Evolutionary conservation across 768 basidiomycete species (phyloP), one percentile per base, ranked within the genome.

Genomic region (Hygrocybe punicea): DNA sequence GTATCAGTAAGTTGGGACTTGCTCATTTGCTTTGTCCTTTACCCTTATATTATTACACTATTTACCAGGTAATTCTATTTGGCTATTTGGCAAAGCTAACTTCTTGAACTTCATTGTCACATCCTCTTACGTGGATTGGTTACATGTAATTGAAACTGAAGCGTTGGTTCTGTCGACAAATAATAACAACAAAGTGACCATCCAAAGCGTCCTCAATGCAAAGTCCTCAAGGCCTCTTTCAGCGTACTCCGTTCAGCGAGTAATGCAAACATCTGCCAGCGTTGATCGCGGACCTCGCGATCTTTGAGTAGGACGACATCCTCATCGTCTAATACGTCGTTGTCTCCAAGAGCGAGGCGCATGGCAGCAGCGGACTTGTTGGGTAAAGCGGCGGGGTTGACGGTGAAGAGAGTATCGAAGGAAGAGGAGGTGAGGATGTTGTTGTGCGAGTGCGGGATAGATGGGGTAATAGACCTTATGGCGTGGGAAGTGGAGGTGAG

Each of bases 191-290:
- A 19, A 19, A 42, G 40, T 16, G 36, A n/a, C 36, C 48, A n/a
- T 50, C n/a, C n/a, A 7, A n/a, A 10, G 3, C n/a, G n/a, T n/a
- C n/a, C n/a, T 56, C 55, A 56, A n/a, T 46, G 19, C 33, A 56
- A 19, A n/a, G 34, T 51, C 62, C 78, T 74, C 49, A 81, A 67
- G 19, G 76, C 79, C 51, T 87, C 86, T 62, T 82, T 82, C 34
- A 91, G 81, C 6, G 86, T 81, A 66, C 89, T 91, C 57, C 89
- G 72, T 65, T 92, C 85, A 8, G 79, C 82, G 13, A 91, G 76
- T 23, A 92, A 71, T 49, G 89, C 88, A 62, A 91, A 78, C 34
- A 90, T 80, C 66, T 91, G 89, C 87, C 87, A 89, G 39, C 84
- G 73, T 58, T 84, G 82, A 71, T 91, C 87, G 49, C 80, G 73